These are phyloP conservation scores for Tephrocybe sp. DNA, from an alignment of 768 basidiomycete genomes.

Conservation along the genomic window DNA sequence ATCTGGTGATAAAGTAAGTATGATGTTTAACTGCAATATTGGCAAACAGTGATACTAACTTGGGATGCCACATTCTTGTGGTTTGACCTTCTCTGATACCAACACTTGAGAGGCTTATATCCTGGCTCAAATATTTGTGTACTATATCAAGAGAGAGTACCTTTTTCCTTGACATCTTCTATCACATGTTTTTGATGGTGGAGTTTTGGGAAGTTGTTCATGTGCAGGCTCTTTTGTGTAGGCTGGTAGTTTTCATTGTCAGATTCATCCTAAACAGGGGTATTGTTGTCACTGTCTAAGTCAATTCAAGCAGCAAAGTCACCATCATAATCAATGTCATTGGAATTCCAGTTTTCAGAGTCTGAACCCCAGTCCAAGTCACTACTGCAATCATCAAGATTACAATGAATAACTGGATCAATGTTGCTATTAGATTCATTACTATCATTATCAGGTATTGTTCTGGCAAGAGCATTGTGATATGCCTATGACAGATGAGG, in stretches of 20 bases:
- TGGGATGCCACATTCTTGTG: conserved; percentile 32
- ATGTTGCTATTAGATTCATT: neutral
- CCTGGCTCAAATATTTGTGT: conserved; percentile 31
- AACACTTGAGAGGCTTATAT: conserved; percentile 26
- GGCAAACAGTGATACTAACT: conserved; percentile 16
- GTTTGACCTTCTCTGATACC: conserved; percentile 28
- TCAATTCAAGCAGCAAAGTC: no score
- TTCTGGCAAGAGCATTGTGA: neutral
- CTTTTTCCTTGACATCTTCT: no score
- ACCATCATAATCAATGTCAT: no score
- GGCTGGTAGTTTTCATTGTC: no score
- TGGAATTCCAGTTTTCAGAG: no score
- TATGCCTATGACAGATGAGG: neutral
- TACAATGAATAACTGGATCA: neutral
- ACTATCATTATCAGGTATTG: neutral
- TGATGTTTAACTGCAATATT: neutral
- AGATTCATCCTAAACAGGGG: no score
- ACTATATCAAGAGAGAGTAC: no score
- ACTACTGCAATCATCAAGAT: conserved; percentile 19
- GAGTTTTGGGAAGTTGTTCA: conserved; percentile 28
- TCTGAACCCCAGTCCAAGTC: neutral
- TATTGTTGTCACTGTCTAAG: no score
- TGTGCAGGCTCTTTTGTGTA: conserved; percentile 21
- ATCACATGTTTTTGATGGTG: no score
- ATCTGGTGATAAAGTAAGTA: neutral